phyloP scores from a whole-genome alignment of 1,139 yeast genomes.

The Blastobotrys ciferrii region DNA sequence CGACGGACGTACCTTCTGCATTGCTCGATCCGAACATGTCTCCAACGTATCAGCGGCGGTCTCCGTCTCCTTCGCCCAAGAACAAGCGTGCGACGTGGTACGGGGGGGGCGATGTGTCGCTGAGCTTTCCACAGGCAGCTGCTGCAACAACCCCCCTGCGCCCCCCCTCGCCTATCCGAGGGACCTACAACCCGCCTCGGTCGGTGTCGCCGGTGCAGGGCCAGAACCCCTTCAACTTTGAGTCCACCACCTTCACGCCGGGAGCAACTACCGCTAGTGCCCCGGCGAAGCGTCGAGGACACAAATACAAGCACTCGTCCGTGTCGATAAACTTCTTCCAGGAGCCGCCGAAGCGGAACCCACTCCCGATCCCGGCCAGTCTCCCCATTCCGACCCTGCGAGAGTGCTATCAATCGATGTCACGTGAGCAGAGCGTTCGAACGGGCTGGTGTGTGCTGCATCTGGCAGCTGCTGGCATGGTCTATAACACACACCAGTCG shows the following conservation, averaged over 20 bases:
- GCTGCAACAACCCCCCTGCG: conserved; percentile 11
- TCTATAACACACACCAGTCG: conserved; percentile 55
- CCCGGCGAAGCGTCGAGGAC: conserved; percentile 66
- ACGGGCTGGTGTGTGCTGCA: conserved; percentile 68
- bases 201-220: conserved; percentile 7
- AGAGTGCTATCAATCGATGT: conserved; percentile 61
- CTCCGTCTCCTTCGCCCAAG: conserved; percentile 16
- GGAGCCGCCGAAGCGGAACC: conserved; percentile 77
- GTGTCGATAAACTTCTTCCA: conserved; percentile 94
- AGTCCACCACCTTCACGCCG: conserved; percentile 31
- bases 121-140: background rate
- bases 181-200: background rate
- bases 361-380: conserved; percentile 70
- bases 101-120: conserved; percentile 11
- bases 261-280: conserved; percentile 15
- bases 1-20: background rate
- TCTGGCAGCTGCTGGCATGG: conserved; percentile 50
- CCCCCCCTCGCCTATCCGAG: conserved; percentile 9
- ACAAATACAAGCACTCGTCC: conserved; percentile 93
- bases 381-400: conserved; percentile 72
- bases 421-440: conserved; percentile 52
- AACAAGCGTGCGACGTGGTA: conserved; percentile 20
- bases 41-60: conserved; percentile 9
- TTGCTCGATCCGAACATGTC: conserved; percentile 9
- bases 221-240: conserved; percentile 39